Percentiles rank a stretch among this genome's conserved stretches.
Conservation (phyloP, 169 alveolate species). For the Amoebophrya sp. region DNA sequence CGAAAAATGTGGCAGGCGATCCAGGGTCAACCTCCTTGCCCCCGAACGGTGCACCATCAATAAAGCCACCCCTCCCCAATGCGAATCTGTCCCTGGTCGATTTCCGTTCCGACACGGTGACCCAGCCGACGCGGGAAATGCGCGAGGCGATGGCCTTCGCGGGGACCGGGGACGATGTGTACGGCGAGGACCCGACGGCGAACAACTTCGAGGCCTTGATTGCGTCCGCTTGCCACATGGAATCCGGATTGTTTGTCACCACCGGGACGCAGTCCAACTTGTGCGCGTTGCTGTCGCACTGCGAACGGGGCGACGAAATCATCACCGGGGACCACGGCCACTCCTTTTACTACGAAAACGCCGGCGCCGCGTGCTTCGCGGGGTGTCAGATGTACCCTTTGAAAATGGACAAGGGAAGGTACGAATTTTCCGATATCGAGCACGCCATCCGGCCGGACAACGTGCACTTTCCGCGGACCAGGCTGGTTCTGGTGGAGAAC, state of each 20-base stretch:
- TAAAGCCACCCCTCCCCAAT: no score
- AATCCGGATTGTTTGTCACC: no score
- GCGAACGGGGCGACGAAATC: neutral
- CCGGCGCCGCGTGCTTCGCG: neutral
- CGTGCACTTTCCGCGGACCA: constrained; percentile 8
- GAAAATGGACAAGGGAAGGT: neutral
- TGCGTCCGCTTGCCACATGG: no score
- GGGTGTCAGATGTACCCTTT: neutral
- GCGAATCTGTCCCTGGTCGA: no score
- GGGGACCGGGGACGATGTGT: neutral
- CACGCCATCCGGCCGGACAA: neutral
- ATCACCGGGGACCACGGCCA: constrained; percentile 10
- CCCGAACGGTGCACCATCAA: no score
- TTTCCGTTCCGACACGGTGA: constrained; percentile 22
- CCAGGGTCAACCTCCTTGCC: no score
- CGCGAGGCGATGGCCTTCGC: neutral
- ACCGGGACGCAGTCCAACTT: neutral
- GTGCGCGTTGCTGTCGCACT: constrained; percentile 7
- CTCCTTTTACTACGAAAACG: neutral
- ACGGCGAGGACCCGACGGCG: neutral
- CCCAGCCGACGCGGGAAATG: neutral
- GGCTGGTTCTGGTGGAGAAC: neutral
- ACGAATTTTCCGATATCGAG: neutral
- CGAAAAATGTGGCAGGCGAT: no score
- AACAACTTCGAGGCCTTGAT: neutral